Percentiles rank a stretch among this genome's conserved stretches.
These are phyloP conservation scores for Suhomyces choctaworum DNA, from an alignment of 1,139 yeast genomes.

Conservation along the genomic window DNA sequence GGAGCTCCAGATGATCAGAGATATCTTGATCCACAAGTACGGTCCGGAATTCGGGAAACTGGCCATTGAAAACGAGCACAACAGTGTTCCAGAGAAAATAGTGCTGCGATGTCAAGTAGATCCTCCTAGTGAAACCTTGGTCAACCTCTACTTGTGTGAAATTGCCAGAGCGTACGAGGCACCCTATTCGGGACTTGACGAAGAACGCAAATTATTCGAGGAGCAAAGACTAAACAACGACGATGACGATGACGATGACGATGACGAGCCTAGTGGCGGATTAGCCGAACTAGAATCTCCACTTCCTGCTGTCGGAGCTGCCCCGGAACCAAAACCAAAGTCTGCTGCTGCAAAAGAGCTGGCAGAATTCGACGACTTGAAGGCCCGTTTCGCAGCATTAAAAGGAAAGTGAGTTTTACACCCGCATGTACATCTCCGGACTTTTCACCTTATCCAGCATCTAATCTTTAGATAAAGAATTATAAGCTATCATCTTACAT, in stretches of 20 bases:
- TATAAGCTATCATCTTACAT: no score
- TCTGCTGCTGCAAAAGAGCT: conserved; percentile 11
- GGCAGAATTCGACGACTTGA: conserved; percentile 43
- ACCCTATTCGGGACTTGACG: conserved; percentile 61
- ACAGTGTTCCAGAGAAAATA: conserved; percentile 65
- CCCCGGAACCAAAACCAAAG: conserved; percentile 12
- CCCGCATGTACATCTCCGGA: no score
- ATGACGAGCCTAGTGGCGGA: conserved; percentile 17
- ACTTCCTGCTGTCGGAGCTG: conserved; percentile 12
- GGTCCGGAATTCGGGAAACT: conserved; percentile 62
- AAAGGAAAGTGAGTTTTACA: conserved; percentile 26
- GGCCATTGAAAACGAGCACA: conserved; percentile 58
- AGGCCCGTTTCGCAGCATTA: conserved; percentile 49
- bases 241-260: conserved; percentile 20
- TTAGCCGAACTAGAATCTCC: conserved; percentile 19
- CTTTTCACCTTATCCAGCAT: no score
- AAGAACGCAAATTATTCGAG: conserved; percentile 26
- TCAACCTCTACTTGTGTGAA: conserved; percentile 69
- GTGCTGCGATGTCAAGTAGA: conserved; percentile 60
- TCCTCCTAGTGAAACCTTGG: conserved; percentile 68
- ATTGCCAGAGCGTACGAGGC: conserved; percentile 80
- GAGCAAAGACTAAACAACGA: conserved; percentile 15
- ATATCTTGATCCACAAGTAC: conserved; percentile 60
- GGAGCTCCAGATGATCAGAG: conserved; percentile 64
- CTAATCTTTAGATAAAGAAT: no score